Base-by-base conservation (phyloP, 2,329 filamentous ascomycete genomes). In the Colletotrichum tropicicola region DNA sequence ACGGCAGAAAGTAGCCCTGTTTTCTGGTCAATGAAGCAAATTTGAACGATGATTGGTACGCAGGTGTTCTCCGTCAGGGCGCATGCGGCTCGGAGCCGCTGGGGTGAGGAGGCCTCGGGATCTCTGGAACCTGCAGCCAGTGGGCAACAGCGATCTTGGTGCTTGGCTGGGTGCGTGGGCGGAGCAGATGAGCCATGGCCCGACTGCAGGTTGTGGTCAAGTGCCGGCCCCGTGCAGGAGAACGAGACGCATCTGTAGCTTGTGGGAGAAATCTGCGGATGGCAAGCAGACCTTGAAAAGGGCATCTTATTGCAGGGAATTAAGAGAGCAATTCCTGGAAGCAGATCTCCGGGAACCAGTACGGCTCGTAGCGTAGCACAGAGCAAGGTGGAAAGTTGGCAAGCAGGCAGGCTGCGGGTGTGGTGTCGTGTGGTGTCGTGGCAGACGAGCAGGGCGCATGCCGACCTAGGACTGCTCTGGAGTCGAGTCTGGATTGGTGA, bases 211-310 rank as follows among this genome's bases (percentile, higher is more conserved):
- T 57, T 27, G 39, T 43, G 44, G 35, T 28, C 59, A 44, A 62
- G n/a, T 62, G 52, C 59, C 44, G 52, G 27, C 35, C 27, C 10
- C 15, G 23, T 43, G 32, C 37, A 49, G 35, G n/a, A 27, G 27
- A 35, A 44, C 23, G 27, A 48, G 43, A 28, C 57, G 28, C 30
- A 4, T 37, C 12, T 51, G 51, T 51, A 56, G 19, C 13, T 19
- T 30, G 51, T 28, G 43, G 41, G 32, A 43, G 41, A 9, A 12
- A 35, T 45, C 10, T 51, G 23, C 27, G 45, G 19, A 58, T 58
- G 53, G 59, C 30, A 64, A 37, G 48, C 35, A 54, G 27, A 41
- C 19, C 56, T 60, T 60, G 48, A 51, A 60, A 52, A 41, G 21
- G 19, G 13, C 32, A 2, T 25, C 27, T 49, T 54, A 54, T 41